A percentile compares a stretch with the other conserved stretches of the same genome.
These are phyloP conservation scores for Zoysia pacifica DNA, from an alignment of 176 grass and related monocot species.

Conservation along the genomic window DNA sequence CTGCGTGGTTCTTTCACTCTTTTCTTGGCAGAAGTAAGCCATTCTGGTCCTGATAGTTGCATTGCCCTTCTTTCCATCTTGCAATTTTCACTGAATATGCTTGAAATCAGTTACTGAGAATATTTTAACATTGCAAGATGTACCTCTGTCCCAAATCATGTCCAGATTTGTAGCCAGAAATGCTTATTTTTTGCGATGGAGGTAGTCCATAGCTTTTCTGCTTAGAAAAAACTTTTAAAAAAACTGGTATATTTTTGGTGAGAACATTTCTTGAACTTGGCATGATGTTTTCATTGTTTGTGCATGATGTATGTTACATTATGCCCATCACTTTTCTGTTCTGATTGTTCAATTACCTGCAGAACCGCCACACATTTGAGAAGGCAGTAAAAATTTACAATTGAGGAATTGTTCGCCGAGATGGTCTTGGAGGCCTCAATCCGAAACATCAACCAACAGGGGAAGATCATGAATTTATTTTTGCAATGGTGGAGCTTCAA, in stretches of 20 bases:
- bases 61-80: slow-evolving; percentile 8
- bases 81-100: background rate
- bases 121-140: background rate
- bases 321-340: background rate
- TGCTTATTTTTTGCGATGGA: too few relatives aligned
- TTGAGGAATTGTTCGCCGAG: slow-evolving; percentile 16
- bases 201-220: background rate
- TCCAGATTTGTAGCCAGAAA: too few relatives aligned
- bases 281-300: background rate
- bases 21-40: slow-evolving; percentile 11
- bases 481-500: background rate
- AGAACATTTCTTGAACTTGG: background rate
- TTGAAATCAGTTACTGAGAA: background rate
- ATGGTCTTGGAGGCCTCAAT: background rate
- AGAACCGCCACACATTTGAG: slow-evolving; percentile 81
- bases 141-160: background rate
- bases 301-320: background rate
- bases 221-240: background rate
- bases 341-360: slow-evolving; percentile 34
- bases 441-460: slow-evolving; percentile 8
- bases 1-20: background rate
- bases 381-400: slow-evolving; percentile 90
- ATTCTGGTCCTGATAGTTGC: slow-evolving; percentile 17
- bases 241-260: background rate
- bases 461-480: slow-evolving; percentile 7